Evolutionary conservation across 306 rosid genomes (phyloP).

Genomic region (cucumber (Cucumis sativus)): DNA sequence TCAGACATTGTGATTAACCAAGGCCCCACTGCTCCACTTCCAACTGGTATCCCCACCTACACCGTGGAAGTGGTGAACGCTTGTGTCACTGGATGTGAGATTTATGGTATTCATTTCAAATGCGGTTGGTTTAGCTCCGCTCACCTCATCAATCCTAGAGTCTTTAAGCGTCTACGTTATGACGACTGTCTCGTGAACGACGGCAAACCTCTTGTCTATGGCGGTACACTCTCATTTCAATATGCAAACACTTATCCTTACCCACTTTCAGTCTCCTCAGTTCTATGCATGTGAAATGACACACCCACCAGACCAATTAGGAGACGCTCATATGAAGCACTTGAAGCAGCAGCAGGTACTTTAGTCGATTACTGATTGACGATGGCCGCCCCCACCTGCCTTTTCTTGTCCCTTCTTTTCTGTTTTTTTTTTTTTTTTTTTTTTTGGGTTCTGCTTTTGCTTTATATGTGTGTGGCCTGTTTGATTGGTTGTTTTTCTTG

Average conservation of each 20-base stretch:
- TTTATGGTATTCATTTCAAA: slow-evolving; percentile 48
- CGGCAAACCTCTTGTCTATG: slow-evolving; percentile 49
- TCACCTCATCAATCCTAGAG: slow-evolving; percentile 55
- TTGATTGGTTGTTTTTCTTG: background rate
- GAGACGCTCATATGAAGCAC: slow-evolving; percentile 4
- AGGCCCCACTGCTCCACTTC: slow-evolving; percentile 66
- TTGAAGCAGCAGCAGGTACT: slow-evolving; percentile 8
- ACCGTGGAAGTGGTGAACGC: slow-evolving; percentile 65
- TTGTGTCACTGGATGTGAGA: slow-evolving; percentile 60
- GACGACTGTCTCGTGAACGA: slow-evolving; percentile 77
- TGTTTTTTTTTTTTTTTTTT: background rate
- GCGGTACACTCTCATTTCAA: slow-evolving; percentile 50
- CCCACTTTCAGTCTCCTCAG: slow-evolving; percentile 53
- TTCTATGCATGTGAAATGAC: slow-evolving; percentile 20
- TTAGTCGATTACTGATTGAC: slow-evolving; percentile 4
- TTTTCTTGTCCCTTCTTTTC: background rate
- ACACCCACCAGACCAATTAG: background rate
- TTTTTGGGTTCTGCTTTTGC: slow-evolving; percentile 8
- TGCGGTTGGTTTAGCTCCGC: slow-evolving; percentile 98
- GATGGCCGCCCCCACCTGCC: background rate
- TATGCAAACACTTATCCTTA: slow-evolving; percentile 71
- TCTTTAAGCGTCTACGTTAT: slow-evolving; percentile 71
- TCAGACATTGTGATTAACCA: slow-evolving; percentile 59
- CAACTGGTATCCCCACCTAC: slow-evolving; percentile 75
- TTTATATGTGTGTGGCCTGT: slow-evolving; percentile 6